These are phyloP conservation scores for Exidia glandulosa DNA, from an alignment of 768 basidiomycete species.

Conservation along the genomic window DNA sequence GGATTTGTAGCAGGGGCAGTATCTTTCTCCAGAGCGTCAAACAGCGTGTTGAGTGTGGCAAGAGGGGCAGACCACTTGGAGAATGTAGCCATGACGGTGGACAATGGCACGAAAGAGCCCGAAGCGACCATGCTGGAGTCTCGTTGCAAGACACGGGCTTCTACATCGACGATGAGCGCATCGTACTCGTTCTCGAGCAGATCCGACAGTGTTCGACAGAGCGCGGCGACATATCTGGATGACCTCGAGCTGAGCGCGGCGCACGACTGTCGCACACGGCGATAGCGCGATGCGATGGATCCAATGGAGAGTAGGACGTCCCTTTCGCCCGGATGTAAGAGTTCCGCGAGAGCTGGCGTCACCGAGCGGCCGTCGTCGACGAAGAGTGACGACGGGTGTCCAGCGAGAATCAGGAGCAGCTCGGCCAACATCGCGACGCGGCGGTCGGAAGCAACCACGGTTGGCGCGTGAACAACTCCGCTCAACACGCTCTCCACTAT, in stretches of 20 bases:
- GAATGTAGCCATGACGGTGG: constrained; percentile 72
- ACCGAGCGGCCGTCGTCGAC: constrained; percentile 38
- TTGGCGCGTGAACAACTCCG: background rate
- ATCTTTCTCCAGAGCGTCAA: constrained; percentile 45
- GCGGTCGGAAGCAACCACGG: background rate
- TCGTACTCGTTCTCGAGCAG: constrained; percentile 77
- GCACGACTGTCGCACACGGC: constrained; percentile 53
- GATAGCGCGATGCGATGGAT: constrained; percentile 63
- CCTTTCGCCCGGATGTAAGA: constrained; percentile 83
- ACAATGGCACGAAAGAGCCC: constrained; percentile 76
- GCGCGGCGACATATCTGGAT: constrained; percentile 69
- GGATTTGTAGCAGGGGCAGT: constrained; percentile 18
- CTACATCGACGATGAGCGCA: constrained; percentile 64
- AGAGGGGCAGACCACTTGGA: constrained; percentile 84
- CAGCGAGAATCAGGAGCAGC: constrained; percentile 74
- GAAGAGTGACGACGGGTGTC: constrained; percentile 81
- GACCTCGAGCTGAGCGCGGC: constrained; percentile 38
- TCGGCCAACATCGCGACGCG: constrained; percentile 66
- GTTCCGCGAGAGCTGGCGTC: constrained; percentile 48
- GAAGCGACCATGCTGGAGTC: constrained; percentile 70
- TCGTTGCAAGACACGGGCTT: constrained; percentile 63
- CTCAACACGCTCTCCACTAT: background rate
- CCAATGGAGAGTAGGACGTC: constrained; percentile 75
- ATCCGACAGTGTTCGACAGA: constrained; percentile 61
- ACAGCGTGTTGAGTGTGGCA: constrained; percentile 52